Evolutionary conservation across 2,329 filamentous ascomycete genomes (phyloP), one percentile per base, ranked within the genome.

Genomic region (Grosmannia penicillata): DNA sequence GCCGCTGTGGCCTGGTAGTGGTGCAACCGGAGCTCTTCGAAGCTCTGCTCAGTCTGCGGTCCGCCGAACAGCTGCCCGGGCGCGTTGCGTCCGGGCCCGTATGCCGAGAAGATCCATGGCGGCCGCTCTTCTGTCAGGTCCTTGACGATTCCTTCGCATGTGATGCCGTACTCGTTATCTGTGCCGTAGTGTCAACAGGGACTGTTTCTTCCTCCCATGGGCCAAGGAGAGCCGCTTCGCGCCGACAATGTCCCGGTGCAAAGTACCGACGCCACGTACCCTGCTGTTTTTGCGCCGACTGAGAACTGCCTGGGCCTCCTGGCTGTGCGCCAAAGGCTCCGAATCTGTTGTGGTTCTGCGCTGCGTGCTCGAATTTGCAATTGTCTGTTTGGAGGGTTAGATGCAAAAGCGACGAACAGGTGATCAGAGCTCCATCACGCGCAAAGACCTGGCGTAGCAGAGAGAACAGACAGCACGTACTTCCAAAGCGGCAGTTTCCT

Each of bases 21-120:
- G 52, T 85, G 78, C 18, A 87, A 54, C 36, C 86, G 72, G 54
- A 93, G 71, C 58, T 96, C 89, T 56, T 96, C 89, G 29, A 82
- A 80, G 51, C 85, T 93, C 55, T 86, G 80, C 56, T 96, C 89
- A 15, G 86, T 71, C 6, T 73, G 66, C 32, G 67, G 69, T 2
- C 85, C 86, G 37, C 85, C 85, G 50, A 94, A 87, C 1, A 95
- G 67, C 57, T 94, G 85, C 15, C 75, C 74, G 0, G 87, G 87
- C 2, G 81, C 75, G 48, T 86, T 73, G 49, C 65, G 70, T 4
- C 80, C 81, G 0, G 87, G 86, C 0, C 78, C 83, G 56, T 94
- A 96, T 18, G 80, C 71, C 1, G 87, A 94, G 19, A 95, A 69
- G 5, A 91, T 78, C 82, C 87, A 96, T 65, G 73, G 61, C 15